A percentile compares a stretch with the other conserved stretches of the same genome.
Conservation (phyloP, 345 rosid species). For the Firmiana major region DNA sequence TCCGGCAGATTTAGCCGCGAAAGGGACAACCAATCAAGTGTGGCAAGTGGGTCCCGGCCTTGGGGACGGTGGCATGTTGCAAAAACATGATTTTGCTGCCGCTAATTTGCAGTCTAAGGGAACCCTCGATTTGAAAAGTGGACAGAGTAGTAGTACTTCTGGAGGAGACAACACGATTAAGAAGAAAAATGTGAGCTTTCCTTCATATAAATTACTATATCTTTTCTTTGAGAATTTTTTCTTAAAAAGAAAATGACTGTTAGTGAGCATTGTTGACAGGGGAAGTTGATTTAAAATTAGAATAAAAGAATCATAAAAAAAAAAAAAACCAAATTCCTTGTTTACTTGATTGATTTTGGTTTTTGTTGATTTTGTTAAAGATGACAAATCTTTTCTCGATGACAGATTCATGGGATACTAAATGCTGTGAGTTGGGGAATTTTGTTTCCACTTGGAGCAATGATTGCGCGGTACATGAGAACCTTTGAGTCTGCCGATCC, state of each 20-base stretch:
- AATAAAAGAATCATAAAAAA: neutral
- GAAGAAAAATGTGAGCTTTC: slow-evolving; percentile 55
- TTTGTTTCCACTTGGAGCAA: slow-evolving; percentile 58
- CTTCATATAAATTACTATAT: neutral
- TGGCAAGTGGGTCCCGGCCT: slow-evolving; percentile 77
- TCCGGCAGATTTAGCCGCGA: slow-evolving; percentile 48
- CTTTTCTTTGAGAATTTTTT: neutral
- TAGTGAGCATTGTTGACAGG: neutral
- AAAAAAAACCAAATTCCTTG: too few relatives aligned
- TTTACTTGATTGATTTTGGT: neutral
- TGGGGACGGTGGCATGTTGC: slow-evolving; percentile 16
- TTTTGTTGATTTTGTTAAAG: neutral
- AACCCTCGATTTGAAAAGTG: slow-evolving; percentile 34
- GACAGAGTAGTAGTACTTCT: slow-evolving; percentile 3
- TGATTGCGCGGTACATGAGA: slow-evolving; percentile 68
- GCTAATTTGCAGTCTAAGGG: slow-evolving; percentile 37
- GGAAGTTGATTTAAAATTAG: neutral
- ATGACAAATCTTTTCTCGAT: neutral
- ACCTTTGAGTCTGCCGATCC: slow-evolving; percentile 70
- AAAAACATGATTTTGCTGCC: slow-evolving; percentile 27
- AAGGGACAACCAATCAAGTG: slow-evolving; percentile 55
- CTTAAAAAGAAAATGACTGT: neutral
- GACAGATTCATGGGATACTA: slow-evolving; percentile 77
- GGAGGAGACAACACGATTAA: slow-evolving; percentile 33
- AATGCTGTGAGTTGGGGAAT: slow-evolving; percentile 86